Conservation (phyloP, 305 asterid species). For the Fraxinus platypoda region DNA sequence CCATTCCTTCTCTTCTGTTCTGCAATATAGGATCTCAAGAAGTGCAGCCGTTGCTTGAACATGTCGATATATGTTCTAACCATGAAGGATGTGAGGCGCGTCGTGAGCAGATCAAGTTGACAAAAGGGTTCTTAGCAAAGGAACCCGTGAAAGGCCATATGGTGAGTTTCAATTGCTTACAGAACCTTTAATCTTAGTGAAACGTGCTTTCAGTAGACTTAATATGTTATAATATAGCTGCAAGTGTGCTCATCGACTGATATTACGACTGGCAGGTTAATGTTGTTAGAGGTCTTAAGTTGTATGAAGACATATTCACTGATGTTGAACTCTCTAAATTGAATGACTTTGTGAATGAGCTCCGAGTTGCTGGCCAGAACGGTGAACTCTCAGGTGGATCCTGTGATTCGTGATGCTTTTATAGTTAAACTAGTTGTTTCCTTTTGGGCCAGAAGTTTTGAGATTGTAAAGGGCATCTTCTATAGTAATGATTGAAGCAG, state of each 20-base stretch:
- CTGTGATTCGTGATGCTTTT: conserved; percentile 87
- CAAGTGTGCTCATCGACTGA: conserved; percentile 11
- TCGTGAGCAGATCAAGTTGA: conserved; percentile 67
- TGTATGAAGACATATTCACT: conserved; percentile 73
- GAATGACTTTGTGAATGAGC: conserved; percentile 67
- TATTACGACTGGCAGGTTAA: conserved; percentile 62
- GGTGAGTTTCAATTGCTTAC: conserved; percentile 43
- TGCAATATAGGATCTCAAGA: conserved; percentile 67
- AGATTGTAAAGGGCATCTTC: conserved; percentile 67
- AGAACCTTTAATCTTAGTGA: neutral
- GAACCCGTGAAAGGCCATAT: conserved; percentile 86
- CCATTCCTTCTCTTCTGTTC: conserved; percentile 5
- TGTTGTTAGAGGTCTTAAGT: conserved; percentile 88
- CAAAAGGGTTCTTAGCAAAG: conserved; percentile 84
- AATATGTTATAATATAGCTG: neutral
- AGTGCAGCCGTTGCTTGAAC: conserved; percentile 52
- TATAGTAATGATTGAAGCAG: conserved; percentile 63
- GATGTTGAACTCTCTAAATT: conserved; percentile 75
- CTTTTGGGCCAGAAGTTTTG: conserved; percentile 74
- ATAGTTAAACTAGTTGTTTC: conserved; percentile 71
- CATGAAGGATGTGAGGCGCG: conserved; percentile 85
- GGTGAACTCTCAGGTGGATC: conserved; percentile 98
- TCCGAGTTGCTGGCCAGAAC: conserved; percentile 85
- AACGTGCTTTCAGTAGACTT: neutral
- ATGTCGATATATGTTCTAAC: conserved; percentile 61